Conservation (phyloP, 768 basidiomycete species). For the Antrodiella citrinella region DNA sequence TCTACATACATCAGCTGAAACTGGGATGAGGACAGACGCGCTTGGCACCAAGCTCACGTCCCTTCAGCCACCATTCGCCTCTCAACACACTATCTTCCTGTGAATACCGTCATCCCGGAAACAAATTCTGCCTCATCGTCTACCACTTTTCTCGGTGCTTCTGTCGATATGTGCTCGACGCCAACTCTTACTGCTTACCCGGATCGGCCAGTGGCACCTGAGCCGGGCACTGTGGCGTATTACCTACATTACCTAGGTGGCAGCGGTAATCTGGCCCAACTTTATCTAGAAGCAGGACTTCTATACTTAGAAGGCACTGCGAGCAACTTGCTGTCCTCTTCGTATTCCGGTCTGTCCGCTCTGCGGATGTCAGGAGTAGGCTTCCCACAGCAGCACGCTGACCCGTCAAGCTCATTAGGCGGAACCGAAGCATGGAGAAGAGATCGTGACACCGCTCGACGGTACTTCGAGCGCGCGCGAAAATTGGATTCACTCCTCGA, state of each 20-base stretch:
- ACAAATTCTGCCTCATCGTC: background rate
- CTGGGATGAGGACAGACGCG: constrained; percentile 42
- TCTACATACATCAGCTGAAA: no score
- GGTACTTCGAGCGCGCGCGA: constrained; percentile 67
- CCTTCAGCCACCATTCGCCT: constrained; percentile 75
- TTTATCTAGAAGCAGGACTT: constrained; percentile 73
- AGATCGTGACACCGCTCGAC: constrained; percentile 62
- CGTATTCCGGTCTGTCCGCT: constrained; percentile 71
- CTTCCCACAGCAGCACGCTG: background rate
- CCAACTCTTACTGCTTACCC: background rate
- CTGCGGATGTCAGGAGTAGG: constrained; percentile 47
- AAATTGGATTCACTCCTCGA: constrained; percentile 54
- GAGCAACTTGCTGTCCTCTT: constrained; percentile 58
- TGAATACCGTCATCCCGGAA: constrained; percentile 30
- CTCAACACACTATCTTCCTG: constrained; percentile 63
- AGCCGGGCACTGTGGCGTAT: constrained; percentile 46
- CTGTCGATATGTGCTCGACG: constrained; percentile 1
- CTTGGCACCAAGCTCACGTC: constrained; percentile 72
- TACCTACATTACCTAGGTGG: constrained; percentile 64
- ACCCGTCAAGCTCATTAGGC: constrained; percentile 15
- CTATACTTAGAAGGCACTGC: constrained; percentile 79
- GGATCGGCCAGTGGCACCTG: constrained; percentile 7
- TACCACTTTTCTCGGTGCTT: constrained; percentile 3
- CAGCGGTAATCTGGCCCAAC: constrained; percentile 54
- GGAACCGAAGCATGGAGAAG: constrained; percentile 68